Conservation (phyloP, 257 asterid species). For the Nicotiana otophora region DNA sequence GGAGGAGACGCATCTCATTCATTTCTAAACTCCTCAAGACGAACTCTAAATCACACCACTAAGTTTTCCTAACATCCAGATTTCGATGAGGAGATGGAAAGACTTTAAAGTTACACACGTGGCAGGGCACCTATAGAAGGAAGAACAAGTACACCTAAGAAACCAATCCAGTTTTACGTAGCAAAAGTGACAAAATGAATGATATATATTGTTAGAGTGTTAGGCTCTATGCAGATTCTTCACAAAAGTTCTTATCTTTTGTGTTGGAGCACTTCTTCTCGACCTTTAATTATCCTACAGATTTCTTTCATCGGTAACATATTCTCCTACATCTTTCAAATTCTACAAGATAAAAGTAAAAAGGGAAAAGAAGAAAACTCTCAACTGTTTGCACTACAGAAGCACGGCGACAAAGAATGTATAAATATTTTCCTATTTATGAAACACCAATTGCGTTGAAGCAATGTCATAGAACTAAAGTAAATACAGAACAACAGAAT, state of each 20-base stretch:
- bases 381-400: background rate
- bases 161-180: background rate
- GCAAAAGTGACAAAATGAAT: background rate
- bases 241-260: background rate
- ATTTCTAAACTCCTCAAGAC: background rate
- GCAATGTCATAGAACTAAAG: background rate
- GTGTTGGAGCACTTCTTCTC: background rate
- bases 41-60: background rate
- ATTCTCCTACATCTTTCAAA: background rate
- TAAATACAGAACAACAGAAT: conserved; percentile 1
- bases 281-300: background rate
- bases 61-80: background rate
- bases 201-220: background rate
- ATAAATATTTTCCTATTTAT: background rate
- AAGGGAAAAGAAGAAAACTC: background rate
- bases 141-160: background rate
- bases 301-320: background rate
- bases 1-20: background rate
- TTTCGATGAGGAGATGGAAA: background rate
- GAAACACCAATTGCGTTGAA: background rate
- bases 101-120: background rate
- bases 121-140: background rate
- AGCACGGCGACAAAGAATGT: background rate
- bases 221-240: background rate
- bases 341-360: background rate